Base-by-base conservation (phyloP, 805 yeast species). In the Jamesozyma spencerorum region DNA sequence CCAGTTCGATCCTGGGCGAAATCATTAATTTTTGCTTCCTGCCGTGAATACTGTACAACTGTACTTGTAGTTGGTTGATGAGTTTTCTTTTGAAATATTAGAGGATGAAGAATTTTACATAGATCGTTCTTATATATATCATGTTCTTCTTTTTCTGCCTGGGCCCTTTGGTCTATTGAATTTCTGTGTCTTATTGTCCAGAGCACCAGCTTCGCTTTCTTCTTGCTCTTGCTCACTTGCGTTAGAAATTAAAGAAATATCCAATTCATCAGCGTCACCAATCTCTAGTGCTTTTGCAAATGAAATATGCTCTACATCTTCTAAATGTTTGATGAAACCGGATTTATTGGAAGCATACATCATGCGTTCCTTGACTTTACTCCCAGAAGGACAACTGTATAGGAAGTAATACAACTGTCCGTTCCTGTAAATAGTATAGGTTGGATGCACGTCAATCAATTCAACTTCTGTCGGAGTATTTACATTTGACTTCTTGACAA, bases 1-100 rank as follows among this genome's bases (percentile, higher is more conserved):
- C 97, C 97, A 87, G 97, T 90, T 90, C 97, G 96, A 90, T 86
- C 97, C 97, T 88, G 97, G 97, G 97, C 88, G 82, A 80, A 85
- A 81, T 86, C 97, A 88, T 53, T 62, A 60, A 60, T 70, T 70
- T 22, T 22, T 22, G 6, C 26, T 10, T 10, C 26, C 26, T 7
- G 6, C 26, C 10, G 26, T n/a, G n/a, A n/a, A n/a, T n/a, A n/a
- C n/a, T n/a, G n/a, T n/a, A n/a, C n/a, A n/a, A n/a, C n/a, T n/a
- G n/a, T n/a, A n/a, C n/a, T n/a, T n/a, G n/a, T n/a, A n/a, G n/a
- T n/a, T n/a, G n/a, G n/a, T n/a, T n/a, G n/a, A n/a, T n/a, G n/a
- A n/a, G n/a, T n/a, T n/a, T n/a, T n/a, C n/a, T n/a, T n/a, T n/a
- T n/a, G n/a, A n/a, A n/a, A n/a, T n/a, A n/a, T n/a, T n/a, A n/a